phyloP scores from a whole-genome alignment of 2,329 filamentous ascomycete genomes.

The Paecilomyces niveus region DNA sequence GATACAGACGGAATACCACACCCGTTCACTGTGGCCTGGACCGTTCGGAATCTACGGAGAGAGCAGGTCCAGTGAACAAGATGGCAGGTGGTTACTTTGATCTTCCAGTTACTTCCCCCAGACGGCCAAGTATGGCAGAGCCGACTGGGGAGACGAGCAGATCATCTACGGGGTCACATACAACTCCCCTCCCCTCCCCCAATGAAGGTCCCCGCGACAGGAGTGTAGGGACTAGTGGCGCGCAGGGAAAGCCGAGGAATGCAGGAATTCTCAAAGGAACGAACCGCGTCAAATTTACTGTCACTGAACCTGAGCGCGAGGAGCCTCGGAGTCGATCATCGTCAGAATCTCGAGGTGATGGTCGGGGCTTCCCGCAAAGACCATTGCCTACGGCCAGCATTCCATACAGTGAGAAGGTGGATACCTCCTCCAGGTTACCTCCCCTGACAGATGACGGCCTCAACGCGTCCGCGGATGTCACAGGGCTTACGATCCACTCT shows the following conservation, averaged over 20 bases:
- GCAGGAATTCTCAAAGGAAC: conserved; percentile 28
- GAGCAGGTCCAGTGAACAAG: neutral
- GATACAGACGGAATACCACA: conserved; percentile 4
- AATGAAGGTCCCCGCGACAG: conserved; percentile 17
- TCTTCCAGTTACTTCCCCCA: conserved; percentile 1
- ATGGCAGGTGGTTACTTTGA: conserved; percentile 7
- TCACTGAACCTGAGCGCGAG: conserved; percentile 15
- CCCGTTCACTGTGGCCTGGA: neutral
- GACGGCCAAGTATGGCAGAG: conserved; percentile 1
- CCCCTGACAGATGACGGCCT: conserved; percentile 19
- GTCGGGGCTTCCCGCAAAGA: conserved; percentile 24
- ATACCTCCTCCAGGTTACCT: conserved; percentile 13
- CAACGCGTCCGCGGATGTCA: conserved; percentile 21
- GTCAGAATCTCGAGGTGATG: conserved; percentile 21
- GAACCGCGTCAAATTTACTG: conserved; percentile 28
- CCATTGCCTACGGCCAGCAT: conserved; percentile 29
- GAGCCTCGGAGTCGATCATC: conserved; percentile 14
- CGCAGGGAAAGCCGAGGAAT: conserved; percentile 29
- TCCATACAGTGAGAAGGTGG: conserved; percentile 22
- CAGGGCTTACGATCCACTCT: conserved; percentile 19
- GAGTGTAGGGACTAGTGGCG: conserved; percentile 14
- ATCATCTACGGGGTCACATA: conserved; percentile 14
- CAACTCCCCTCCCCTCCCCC: conserved; percentile 15
- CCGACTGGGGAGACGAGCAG: neutral
- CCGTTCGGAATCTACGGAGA: neutral